A percentile compares a stretch with the other conserved stretches of the same genome.
Conservation (phyloP, 441 rosid species). For the Cnidoscolus chayamansa region DNA sequence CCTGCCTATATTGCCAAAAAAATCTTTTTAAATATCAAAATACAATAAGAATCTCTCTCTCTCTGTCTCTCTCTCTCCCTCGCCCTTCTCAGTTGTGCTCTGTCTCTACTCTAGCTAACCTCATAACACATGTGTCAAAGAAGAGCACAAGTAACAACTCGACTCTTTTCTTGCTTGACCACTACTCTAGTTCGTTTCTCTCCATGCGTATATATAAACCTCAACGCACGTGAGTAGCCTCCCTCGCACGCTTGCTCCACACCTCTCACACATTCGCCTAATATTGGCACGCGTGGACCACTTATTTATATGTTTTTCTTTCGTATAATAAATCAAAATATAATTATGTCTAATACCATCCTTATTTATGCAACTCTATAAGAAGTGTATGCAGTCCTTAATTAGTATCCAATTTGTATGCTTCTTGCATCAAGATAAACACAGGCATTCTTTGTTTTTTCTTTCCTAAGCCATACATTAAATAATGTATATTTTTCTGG, state of each 20-base stretch:
- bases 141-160: slow-evolving; percentile 21
- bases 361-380: too few species aligned
- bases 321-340: too few species aligned
- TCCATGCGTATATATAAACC: slow-evolving; percentile 40
- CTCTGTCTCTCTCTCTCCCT: background rate
- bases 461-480: background rate
- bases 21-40: background rate
- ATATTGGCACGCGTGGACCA: slow-evolving; percentile 58
- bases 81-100: slow-evolving; percentile 3
- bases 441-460: too few species aligned
- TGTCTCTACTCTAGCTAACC: slow-evolving; percentile 22
- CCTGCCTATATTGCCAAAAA: background rate
- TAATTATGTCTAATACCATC: too few species aligned
- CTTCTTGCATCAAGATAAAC: too few species aligned
- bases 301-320: background rate
- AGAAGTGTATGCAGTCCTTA: too few species aligned
- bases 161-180: slow-evolving; percentile 24
- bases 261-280: slow-evolving; percentile 33
- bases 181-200: slow-evolving; percentile 21
- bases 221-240: slow-evolving; percentile 58
- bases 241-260: slow-evolving; percentile 45
- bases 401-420: too few species aligned
- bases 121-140: slow-evolving; percentile 11
- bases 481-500: slow-evolving; percentile 23
- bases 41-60: background rate